phyloP scores from a whole-genome alignment of 2,329 filamentous ascomycete genomes.

The Colletotrichum ledebouriae region DNA sequence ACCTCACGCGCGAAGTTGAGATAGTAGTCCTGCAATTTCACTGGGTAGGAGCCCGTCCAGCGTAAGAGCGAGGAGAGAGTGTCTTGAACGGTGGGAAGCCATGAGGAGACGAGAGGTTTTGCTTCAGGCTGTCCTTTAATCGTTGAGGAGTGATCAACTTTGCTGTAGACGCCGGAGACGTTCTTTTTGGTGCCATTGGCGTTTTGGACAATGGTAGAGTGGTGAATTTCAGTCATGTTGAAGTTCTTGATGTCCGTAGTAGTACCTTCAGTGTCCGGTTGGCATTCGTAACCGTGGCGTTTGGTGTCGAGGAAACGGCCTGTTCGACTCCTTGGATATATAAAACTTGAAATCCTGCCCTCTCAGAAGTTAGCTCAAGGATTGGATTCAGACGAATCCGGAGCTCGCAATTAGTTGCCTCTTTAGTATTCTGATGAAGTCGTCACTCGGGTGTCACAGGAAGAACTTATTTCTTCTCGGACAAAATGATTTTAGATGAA shows the following conservation, averaged over 20 bases:
- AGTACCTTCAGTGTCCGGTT: background rate
- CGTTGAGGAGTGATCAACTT: background rate
- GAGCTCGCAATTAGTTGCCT: background rate
- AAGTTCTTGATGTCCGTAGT: background rate
- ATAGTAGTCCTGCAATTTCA: background rate
- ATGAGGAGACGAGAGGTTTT: slow-evolving; percentile 5
- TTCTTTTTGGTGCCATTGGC: background rate
- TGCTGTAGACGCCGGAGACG: slow-evolving; percentile 8
- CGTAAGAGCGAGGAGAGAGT: background rate
- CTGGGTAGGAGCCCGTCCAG: slow-evolving; percentile 5
- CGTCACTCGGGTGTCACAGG: background rate
- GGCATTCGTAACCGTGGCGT: background rate
- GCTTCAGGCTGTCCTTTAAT: background rate
- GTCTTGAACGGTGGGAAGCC: slow-evolving; percentile 6
- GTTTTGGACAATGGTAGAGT: background rate
- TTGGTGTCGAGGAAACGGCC: background rate
- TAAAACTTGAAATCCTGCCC: background rate
- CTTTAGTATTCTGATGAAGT: background rate
- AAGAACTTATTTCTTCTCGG: too few relatives aligned
- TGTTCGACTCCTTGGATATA: background rate
- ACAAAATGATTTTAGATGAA: too few relatives aligned
- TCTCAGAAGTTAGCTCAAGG: background rate
- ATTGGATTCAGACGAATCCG: background rate
- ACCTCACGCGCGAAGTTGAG: background rate
- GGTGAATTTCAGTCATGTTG: background rate